Conservation (phyloP, 345 rosid species). For the Eucalyptus viminalis region DNA sequence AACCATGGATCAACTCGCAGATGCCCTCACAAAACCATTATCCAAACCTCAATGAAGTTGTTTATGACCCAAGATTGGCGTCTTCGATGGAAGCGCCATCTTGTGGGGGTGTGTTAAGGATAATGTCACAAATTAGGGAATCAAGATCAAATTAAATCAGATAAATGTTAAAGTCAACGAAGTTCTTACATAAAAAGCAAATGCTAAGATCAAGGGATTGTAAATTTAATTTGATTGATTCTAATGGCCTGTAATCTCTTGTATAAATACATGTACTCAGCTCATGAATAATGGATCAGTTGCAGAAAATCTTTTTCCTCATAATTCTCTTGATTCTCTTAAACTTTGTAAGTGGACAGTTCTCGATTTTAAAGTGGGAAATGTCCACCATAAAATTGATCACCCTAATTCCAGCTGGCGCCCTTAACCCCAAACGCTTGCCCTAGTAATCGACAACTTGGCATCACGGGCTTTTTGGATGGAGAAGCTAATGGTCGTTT, state of each 20-base stretch:
- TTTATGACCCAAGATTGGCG: neutral
- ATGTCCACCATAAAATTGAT: fast-evolving
- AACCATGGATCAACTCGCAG: neutral
- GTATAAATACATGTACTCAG: no score
- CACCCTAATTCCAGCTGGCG: neutral
- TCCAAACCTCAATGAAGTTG: neutral
- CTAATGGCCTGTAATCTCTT: fast-evolving
- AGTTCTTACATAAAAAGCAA: no score
- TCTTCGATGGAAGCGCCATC: neutral
- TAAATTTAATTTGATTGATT: no score
- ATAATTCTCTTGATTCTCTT: no score
- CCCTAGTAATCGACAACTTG: neutral
- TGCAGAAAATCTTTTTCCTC: no score
- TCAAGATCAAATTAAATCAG: no score
- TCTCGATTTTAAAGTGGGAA: fast-evolving
- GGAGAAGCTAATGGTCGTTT: neutral
- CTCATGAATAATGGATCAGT: no score
- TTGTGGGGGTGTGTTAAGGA: no score
- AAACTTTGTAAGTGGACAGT: no score
- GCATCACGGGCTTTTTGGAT: neutral
- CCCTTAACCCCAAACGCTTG: neutral
- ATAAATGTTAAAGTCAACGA: no score
- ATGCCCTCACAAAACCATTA: neutral
- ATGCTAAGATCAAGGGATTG: no score
- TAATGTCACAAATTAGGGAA: no score